Percentiles rank a stretch among this genome's conserved stretches.
Conservation (phyloP, 305 asterid genomes). For the Solanum hybrid region DNA sequence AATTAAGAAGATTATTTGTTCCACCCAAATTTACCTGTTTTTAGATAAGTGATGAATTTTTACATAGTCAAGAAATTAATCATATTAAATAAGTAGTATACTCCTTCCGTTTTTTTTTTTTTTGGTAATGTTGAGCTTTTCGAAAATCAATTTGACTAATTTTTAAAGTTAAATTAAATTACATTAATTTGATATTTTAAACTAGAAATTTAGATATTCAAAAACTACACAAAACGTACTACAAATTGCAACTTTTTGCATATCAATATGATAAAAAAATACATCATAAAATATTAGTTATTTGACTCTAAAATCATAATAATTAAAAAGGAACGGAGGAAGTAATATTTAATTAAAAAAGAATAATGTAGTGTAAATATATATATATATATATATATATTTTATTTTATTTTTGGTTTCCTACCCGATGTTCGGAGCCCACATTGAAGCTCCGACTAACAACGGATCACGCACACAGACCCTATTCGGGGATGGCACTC, state of each 20-base stretch:
- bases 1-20: not conserved
- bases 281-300: not conserved
- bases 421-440: fast-evolving
- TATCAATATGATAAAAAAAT: not conserved
- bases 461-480: fast-evolving
- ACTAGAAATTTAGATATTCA: too few species aligned
- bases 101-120: fast-evolving
- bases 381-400: too few species aligned
- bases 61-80: not conserved
- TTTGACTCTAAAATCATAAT: not conserved
- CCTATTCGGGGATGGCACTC: fast-evolving
- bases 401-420: too few species aligned
- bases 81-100: not conserved
- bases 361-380: not conserved
- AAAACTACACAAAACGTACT: not conserved
- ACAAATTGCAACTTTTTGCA: too few species aligned
- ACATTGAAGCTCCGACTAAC: too few species aligned
- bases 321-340: too few species aligned
- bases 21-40: not conserved
- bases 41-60: not conserved
- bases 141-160: too few species aligned
- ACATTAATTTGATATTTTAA: too few species aligned
- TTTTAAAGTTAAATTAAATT: too few species aligned
- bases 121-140: too few species aligned
- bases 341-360: not conserved